These are phyloP conservation scores for Breviolum minutum DNA, from an alignment of 73 alveolate genomes.

Conservation along the genomic window DNA sequence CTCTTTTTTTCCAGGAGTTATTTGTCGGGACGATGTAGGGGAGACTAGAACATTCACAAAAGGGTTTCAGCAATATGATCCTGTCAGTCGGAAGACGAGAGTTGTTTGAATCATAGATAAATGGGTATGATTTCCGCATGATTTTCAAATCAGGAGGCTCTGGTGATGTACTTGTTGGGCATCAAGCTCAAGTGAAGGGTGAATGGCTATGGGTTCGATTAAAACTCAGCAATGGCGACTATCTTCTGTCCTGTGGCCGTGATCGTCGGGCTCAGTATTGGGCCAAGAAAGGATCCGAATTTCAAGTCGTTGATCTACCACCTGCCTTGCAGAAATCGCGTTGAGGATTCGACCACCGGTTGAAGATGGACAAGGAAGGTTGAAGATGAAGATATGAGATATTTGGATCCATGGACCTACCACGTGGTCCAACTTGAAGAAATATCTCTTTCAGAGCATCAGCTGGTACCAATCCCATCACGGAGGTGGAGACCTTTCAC, in stretches of 20 bases:
- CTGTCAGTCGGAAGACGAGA: too few species aligned
- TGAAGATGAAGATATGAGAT: neutral
- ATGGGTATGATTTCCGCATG: neutral
- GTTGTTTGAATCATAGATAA: too few species aligned
- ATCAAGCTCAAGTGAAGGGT: neutral
- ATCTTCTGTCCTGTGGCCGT: conserved; percentile 16
- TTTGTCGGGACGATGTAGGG: too few species aligned
- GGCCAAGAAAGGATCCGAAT: neutral
- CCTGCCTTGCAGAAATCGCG: conserved; percentile 10
- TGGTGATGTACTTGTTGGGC: conserved; percentile 7
- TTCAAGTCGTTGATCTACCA: neutral
- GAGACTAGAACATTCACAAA: too few species aligned
- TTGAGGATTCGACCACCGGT: neutral
- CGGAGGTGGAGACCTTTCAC: too few species aligned
- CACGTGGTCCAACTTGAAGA: too few species aligned
- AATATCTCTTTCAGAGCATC: too few species aligned
- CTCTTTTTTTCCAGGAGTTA: too few species aligned
- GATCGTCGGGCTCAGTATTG: neutral
- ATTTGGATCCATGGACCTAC: too few species aligned
- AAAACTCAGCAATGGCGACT: conserved; percentile 5
- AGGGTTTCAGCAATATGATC: too few species aligned
- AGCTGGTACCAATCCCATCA: too few species aligned
- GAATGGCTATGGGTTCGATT: conserved; percentile 42
- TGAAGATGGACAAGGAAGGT: neutral
- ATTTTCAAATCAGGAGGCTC: neutral